These are phyloP conservation scores for Podila epicladia DNA, from an alignment of 192 early-diverging fungal genomes.

Conservation along the genomic window DNA sequence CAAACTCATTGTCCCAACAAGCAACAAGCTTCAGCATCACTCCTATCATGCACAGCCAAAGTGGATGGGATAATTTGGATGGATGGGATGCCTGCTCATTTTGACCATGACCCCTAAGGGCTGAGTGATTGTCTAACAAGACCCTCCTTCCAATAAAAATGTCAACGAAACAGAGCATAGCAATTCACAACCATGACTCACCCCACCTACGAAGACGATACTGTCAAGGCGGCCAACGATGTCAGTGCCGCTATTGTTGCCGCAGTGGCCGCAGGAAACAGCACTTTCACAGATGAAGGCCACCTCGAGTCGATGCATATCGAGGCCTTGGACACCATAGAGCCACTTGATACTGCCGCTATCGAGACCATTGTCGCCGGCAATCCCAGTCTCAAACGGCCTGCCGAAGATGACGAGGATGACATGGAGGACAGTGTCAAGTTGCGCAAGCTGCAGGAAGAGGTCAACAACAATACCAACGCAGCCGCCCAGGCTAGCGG, in stretches of 20 bases:
- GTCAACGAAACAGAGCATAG: background rate
- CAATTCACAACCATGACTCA: conserved; percentile 16
- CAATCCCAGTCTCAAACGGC: conserved; percentile 20
- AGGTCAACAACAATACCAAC: conserved; percentile 48
- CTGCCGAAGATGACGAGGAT: conserved; percentile 33
- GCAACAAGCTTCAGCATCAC: too few species aligned
- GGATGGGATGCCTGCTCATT: background rate
- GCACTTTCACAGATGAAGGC: conserved; percentile 15
- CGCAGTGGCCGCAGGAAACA: conserved; percentile 39
- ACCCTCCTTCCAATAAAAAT: too few species aligned
- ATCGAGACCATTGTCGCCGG: conserved; percentile 24
- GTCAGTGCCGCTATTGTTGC: conserved; percentile 50
- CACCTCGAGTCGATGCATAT: conserved; percentile 7
- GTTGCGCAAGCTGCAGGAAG: conserved; percentile 43
- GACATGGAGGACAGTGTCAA: conserved; percentile 43
- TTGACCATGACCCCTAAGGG: background rate
- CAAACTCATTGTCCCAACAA: too few species aligned
- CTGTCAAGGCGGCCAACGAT: conserved; percentile 33
- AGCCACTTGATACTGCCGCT: conserved; percentile 13
- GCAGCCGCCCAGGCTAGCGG: conserved; percentile 35
- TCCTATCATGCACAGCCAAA: too few species aligned
- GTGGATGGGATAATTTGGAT: too few species aligned
- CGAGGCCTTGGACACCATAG: conserved; percentile 13
- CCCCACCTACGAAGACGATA: conserved; percentile 22
- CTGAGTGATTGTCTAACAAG: too few species aligned